Evolutionary conservation across 2,329 filamentous ascomycete species (phyloP).

Genomic region (Cladosporium colombiae): DNA sequence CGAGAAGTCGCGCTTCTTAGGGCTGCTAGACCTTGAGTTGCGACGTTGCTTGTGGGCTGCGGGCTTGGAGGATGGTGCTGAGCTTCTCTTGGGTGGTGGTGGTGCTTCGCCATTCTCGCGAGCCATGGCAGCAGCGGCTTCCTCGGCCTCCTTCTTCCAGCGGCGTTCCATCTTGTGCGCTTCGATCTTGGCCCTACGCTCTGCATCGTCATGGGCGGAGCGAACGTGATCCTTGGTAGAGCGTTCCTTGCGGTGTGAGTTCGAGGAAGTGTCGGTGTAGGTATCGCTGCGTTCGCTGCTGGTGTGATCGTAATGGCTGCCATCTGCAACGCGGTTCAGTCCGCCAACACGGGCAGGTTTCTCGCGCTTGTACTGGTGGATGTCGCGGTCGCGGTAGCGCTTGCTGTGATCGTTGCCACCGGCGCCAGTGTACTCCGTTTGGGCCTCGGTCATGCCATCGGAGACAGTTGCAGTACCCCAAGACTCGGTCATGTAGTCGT

Average conservation of each 20-base stretch:
- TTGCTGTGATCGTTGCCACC: constrained; percentile 43
- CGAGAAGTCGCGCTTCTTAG: constrained; percentile 39
- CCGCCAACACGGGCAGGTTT: constrained; percentile 84
- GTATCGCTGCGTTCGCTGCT: constrained; percentile 59
- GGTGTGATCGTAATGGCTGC: constrained; percentile 76
- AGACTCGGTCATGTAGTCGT: constrained; percentile 43
- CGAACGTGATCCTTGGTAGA: constrained; percentile 20
- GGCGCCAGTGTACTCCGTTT: constrained; percentile 28
- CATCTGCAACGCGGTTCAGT: constrained; percentile 79
- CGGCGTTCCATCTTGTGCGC: constrained; percentile 41
- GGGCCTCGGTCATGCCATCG: constrained; percentile 37
- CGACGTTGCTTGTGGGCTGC: constrained; percentile 32
- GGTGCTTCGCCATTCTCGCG: constrained; percentile 33
- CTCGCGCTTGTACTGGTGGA: constrained; percentile 83
- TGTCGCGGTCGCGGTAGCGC: constrained; percentile 61
- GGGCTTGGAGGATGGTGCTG: constrained; percentile 31
- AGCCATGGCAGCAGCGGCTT: constrained; percentile 39
- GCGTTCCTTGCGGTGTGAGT: constrained; percentile 26
- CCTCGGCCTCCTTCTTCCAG: constrained; percentile 44
- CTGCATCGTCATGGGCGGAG: constrained; percentile 37
- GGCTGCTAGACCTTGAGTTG: constrained; percentile 33
- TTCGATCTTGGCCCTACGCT: constrained; percentile 41
- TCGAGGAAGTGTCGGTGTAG: constrained; percentile 49
- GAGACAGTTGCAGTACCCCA: constrained; percentile 33
- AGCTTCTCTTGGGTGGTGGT: constrained; percentile 29